Evolutionary conservation across 2,329 filamentous ascomycete genomes (phyloP).

Genomic region (Diaporthe nobilis): DNA sequence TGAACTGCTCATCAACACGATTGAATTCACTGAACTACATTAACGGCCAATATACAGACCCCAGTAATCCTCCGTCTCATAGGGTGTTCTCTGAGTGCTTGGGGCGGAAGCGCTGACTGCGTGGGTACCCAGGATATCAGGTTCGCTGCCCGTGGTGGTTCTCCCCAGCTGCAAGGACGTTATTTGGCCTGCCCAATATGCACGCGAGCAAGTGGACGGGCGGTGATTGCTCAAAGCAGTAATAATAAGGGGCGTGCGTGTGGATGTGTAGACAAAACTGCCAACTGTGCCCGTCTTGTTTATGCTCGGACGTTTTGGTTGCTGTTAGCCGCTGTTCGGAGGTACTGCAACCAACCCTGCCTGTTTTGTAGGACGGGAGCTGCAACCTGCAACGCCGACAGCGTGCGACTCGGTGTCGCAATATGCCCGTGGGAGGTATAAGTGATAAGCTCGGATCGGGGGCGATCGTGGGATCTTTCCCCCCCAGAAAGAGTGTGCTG

Average conservation of each 20-base stretch:
- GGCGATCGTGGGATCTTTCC: neutral
- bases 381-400: constrained; percentile 6
- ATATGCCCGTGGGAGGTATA: constrained; percentile 30
- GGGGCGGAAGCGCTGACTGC: neutral
- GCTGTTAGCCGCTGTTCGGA: constrained; percentile 5
- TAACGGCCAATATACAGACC: neutral
- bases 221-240: neutral
- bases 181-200: neutral
- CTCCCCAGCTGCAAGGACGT: neutral
- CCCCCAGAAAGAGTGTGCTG: neutral
- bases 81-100: neutral
- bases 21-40: neutral
- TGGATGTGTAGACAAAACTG: neutral
- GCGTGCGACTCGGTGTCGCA: constrained; percentile 21
- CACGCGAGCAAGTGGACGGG: neutral
- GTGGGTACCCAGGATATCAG: neutral
- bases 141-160: neutral
- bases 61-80: neutral
- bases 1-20: neutral
- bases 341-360: constrained; percentile 7
- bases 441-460: constrained; percentile 27
- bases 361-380: neutral
- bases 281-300: neutral
- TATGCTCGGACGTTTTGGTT: constrained; percentile 21
- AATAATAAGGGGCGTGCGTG: neutral